Percentiles rank a stretch among this genome's conserved stretches.
These are phyloP conservation scores for Parachaetomium inaequale DNA, from an alignment of 495 filamentous ascomycete species.

Conservation along the genomic window DNA sequence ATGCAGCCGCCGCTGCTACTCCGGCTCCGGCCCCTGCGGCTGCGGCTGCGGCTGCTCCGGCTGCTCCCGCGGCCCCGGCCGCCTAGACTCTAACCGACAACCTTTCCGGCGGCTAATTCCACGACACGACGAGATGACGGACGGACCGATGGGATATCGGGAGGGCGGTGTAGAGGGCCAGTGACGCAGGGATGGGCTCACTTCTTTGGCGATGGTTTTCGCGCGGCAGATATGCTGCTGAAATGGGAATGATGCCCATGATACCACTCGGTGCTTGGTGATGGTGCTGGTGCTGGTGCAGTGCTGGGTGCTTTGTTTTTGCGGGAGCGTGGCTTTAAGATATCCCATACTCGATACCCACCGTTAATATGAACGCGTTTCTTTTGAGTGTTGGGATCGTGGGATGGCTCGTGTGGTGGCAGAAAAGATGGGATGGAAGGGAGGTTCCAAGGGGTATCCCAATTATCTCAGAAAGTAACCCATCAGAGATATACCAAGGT, in stretches of 20 bases:
- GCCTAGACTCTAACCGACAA: not conserved
- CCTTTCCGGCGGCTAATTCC: no score
- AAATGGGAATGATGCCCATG: conserved; percentile 14
- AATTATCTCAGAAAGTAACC: no score
- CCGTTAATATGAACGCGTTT: conserved; percentile 5
- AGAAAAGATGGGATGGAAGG: not conserved
- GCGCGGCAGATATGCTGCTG: not conserved
- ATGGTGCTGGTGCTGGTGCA: not conserved
- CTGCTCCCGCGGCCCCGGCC: not conserved
- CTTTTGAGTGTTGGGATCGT: not conserved
- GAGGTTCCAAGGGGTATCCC: not conserved
- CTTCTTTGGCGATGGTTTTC: not conserved
- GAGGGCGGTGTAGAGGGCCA: not conserved
- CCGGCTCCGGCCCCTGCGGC: not conserved
- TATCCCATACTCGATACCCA: conserved; percentile 21
- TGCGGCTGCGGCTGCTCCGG: not conserved
- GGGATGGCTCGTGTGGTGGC: not conserved
- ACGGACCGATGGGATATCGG: not conserved
- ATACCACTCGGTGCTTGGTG: conserved; percentile 13
- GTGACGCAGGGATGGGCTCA: not conserved
- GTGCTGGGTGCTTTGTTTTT: conserved; percentile 12
- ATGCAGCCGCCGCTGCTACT: not conserved
- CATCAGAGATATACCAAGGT: not conserved
- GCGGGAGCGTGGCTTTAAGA: conserved; percentile 13
- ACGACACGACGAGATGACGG: conserved; percentile 1